phyloP scores from a whole-genome alignment of 2,329 filamentous ascomycete species.

The Claviceps africana region DNA sequence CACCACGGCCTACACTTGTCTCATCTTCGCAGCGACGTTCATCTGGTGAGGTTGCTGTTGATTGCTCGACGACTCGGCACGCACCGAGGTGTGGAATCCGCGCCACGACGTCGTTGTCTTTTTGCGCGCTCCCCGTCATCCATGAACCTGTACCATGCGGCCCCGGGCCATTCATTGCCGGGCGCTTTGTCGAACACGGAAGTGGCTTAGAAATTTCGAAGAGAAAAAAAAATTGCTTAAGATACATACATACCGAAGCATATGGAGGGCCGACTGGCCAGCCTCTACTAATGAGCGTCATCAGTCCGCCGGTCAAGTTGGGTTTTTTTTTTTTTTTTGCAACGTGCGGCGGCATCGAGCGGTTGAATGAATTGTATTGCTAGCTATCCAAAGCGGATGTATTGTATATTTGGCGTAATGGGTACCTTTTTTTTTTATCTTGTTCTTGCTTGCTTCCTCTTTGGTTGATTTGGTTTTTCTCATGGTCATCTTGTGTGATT shows the following conservation, averaged over 20 bases:
- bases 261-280: background rate
- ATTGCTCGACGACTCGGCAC: background rate
- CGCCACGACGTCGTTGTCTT: background rate
- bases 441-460: no score
- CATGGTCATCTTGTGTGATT: background rate
- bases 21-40: conserved; percentile 33
- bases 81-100: background rate
- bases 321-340: background rate
- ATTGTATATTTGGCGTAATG: background rate
- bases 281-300: background rate
- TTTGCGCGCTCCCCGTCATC: background rate
- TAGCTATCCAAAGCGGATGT: background rate
- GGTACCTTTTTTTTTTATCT: background rate
- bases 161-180: background rate
- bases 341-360: background rate
- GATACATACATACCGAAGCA: background rate
- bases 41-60: conserved; percentile 9
- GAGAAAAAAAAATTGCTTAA: background rate
- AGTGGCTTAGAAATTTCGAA: background rate
- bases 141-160: background rate
- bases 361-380: background rate
- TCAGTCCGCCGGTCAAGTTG: background rate
- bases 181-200: background rate
- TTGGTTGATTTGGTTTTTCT: background rate
- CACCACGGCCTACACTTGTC: conserved; percentile 33